Conservation (phyloP, 768 basidiomycete genomes). For the Ramaria rubella region DNA sequence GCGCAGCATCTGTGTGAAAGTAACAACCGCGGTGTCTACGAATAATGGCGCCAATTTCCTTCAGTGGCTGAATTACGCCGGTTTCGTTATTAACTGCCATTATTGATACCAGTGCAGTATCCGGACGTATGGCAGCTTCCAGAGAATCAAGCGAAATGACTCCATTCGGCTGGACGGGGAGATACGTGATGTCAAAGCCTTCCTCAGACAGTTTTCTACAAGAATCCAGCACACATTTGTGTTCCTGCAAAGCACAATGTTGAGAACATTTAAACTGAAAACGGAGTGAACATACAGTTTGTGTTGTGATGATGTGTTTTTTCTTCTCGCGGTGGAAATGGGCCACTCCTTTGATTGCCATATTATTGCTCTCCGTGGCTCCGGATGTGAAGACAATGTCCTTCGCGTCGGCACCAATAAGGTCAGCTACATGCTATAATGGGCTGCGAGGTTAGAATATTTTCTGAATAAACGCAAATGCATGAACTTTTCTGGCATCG, state of each 20-base stretch:
- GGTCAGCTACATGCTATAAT: conserved; percentile 73
- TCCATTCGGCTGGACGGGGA: conserved; percentile 88
- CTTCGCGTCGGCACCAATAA: conserved; percentile 92
- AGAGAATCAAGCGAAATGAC: conserved; percentile 72
- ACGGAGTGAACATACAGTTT: conserved; percentile 61
- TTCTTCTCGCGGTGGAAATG: conserved; percentile 93
- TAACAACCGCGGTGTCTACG: conserved; percentile 86
- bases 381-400: conserved; percentile 97
- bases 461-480: neutral
- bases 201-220: conserved; percentile 93
- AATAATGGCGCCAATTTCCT: conserved; percentile 84
- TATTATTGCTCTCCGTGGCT: conserved; percentile 96
- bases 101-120: conserved; percentile 90
- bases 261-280: neutral
- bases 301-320: conserved; percentile 88
- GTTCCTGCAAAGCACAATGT: conserved; percentile 57
- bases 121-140: conserved; percentile 83
- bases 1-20: conserved; percentile 97
- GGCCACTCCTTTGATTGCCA: conserved; percentile 95
- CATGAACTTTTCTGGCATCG: conserved; percentile 70
- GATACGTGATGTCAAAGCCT: conserved; percentile 95
- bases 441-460: neutral
- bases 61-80: conserved; percentile 94
- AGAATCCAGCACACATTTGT: conserved; percentile 98
- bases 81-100: conserved; percentile 99